Evolutionary conservation across 495 filamentous ascomycete species (phyloP).

Genomic region (Copromyces sp.): DNA sequence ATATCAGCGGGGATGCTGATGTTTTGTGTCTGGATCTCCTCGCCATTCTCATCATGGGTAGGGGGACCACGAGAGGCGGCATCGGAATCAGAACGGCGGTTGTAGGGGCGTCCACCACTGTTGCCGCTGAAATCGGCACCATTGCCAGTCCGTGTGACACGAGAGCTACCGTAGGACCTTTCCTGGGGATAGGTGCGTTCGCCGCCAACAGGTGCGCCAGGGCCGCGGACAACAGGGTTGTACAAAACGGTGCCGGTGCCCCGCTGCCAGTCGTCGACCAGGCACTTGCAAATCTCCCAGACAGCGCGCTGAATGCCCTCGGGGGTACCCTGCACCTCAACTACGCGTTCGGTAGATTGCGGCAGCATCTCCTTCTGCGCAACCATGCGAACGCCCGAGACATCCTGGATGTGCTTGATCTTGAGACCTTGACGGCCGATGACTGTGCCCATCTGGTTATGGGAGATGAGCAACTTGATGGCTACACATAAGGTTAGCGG

Average conservation of each 20-base stretch:
- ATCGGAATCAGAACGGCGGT: constrained; percentile 76
- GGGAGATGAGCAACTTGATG: constrained; percentile 92
- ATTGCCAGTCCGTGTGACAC: constrained; percentile 91
- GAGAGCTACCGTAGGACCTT: constrained; percentile 47
- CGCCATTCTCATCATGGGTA: constrained; percentile 85
- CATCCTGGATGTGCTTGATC: constrained; percentile 98
- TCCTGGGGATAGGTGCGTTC: constrained; percentile 21
- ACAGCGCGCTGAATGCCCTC: constrained; percentile 90
- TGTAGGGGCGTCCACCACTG: constrained; percentile 48
- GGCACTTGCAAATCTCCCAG: constrained; percentile 98
- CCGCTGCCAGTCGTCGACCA: constrained; percentile 94
- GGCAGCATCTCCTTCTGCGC: constrained; percentile 99
- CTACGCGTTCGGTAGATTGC: constrained; percentile 96
- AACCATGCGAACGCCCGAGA: constrained; percentile 94
- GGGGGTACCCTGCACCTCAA: constrained; percentile 88
- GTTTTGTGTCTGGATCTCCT: constrained; percentile 97
- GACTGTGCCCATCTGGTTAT: constrained; percentile 99
- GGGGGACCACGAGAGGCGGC: constrained; percentile 60
- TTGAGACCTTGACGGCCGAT: constrained; percentile 93
- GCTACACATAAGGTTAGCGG: constrained; percentile 43
- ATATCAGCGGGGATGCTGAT: constrained; percentile 99
- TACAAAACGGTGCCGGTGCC: constrained; percentile 94
- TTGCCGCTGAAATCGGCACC: constrained; percentile 97
- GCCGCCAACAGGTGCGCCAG: constrained; percentile 41
- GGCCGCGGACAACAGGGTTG: constrained; percentile 82